Percentiles rank a stretch among this genome's conserved stretches.
Evolutionary conservation across 345 rosid species (phyloP).

Genomic region (Noccaea bulbosa): DNA sequence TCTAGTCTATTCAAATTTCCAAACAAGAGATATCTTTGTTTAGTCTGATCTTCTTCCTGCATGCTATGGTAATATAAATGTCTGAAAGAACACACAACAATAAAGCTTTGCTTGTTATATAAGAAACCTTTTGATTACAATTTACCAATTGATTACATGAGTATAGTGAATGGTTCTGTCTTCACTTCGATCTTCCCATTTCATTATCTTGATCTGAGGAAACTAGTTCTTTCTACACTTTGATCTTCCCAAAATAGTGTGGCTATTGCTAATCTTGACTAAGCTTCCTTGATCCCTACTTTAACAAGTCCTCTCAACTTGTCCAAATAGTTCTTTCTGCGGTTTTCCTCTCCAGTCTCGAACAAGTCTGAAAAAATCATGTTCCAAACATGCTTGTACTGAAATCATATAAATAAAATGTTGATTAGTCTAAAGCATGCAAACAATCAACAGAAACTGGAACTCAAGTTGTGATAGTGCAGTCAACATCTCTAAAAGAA

Average conservation of each 20-base stretch:
- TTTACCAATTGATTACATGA: constrained; percentile 5
- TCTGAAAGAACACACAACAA: constrained; percentile 3
- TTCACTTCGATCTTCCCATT: constrained; percentile 17
- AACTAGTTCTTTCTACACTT: constrained; percentile 4
- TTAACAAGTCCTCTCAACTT: constrained; percentile 12
- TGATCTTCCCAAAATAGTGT: constrained; percentile 21
- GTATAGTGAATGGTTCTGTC: constrained; percentile 2
- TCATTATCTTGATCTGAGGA: too few species aligned
- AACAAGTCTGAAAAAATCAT: constrained; percentile 16
- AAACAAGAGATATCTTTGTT: neutral
- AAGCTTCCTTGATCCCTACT: neutral
- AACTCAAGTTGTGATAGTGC: neutral
- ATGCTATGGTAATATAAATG: constrained; percentile 16
- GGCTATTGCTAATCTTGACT: constrained; percentile 15
- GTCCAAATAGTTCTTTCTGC: constrained; percentile 9
- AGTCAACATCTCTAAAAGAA: constrained; percentile 19
- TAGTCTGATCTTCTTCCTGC: neutral
- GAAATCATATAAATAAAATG: neutral
- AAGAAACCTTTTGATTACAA: constrained; percentile 10
- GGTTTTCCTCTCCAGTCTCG: constrained; percentile 1
- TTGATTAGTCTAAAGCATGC: constrained; percentile 10
- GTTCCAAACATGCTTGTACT: constrained; percentile 20
- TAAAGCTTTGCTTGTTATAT: constrained; percentile 15
- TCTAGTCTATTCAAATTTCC: constrained; percentile 11
- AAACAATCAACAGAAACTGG: constrained; percentile 9